Evolutionary conservation across 1,139 yeast species (phyloP).

Genomic region (Lodderomyces metapsilosis): DNA sequence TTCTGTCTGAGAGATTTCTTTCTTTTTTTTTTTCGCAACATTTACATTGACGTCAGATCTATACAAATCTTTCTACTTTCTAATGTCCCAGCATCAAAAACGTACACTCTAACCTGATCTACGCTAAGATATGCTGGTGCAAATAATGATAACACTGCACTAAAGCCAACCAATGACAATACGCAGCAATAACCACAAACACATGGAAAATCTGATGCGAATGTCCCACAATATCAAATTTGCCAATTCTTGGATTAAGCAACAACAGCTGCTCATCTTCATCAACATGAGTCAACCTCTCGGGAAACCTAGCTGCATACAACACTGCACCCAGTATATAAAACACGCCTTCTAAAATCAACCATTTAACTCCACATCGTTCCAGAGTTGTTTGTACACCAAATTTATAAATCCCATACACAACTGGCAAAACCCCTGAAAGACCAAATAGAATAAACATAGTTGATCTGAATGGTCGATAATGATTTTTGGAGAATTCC

Average conservation of each 20-base stretch:
- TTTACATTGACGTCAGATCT: too few species aligned
- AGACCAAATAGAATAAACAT: slow-evolving; percentile 83
- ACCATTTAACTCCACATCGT: slow-evolving; percentile 60
- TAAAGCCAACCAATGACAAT: slow-evolving; percentile 69
- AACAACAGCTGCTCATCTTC: slow-evolving; percentile 20
- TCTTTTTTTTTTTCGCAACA: neutral
- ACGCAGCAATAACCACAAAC: slow-evolving; percentile 78
- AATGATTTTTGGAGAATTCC: slow-evolving; percentile 62
- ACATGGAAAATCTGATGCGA: slow-evolving; percentile 89
- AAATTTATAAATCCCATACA: slow-evolving; percentile 44
- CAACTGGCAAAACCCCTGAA: slow-evolving; percentile 71
- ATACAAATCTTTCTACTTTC: too few species aligned
- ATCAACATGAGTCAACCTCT: slow-evolving; percentile 62
- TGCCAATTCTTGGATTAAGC: slow-evolving; percentile 24
- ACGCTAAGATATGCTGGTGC: slow-evolving; percentile 26
- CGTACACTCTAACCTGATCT: too few species aligned
- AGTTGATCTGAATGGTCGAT: slow-evolving; percentile 74
- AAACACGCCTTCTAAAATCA: slow-evolving; percentile 65
- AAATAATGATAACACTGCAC: slow-evolving; percentile 56
- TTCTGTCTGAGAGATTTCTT: neutral
- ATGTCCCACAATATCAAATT: slow-evolving; percentile 72
- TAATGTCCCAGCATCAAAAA: too few species aligned
- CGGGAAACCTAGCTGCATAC: slow-evolving; percentile 81
- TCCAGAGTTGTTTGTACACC: slow-evolving; percentile 40
- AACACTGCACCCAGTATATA: slow-evolving; percentile 78